Evolutionary conservation across 345 rosid species (phyloP).

Genomic region (Brassica cretica): DNA sequence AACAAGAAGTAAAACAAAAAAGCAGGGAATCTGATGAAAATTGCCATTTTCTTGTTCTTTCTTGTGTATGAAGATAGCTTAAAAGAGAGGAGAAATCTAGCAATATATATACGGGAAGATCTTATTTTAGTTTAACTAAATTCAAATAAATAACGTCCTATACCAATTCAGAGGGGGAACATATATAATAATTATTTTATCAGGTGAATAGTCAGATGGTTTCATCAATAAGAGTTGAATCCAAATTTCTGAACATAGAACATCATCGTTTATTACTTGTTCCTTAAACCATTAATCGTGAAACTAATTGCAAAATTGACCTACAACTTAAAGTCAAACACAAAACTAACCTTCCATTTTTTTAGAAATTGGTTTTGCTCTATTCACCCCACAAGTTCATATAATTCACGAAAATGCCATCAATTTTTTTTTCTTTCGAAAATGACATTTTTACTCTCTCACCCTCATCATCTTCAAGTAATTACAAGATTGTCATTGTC

Average conservation of each 20-base stretch:
- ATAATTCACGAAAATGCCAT: too few species aligned
- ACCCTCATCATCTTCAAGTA: too few species aligned
- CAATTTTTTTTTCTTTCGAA: too few species aligned
- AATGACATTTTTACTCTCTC: too few species aligned
- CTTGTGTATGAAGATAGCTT: not conserved
- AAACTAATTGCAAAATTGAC: too few species aligned
- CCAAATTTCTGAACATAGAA: constrained; percentile 12
- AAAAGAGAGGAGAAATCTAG: not conserved
- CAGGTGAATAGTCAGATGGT: not conserved
- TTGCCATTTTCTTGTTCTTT: constrained; percentile 1
- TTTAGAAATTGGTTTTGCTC: too few species aligned
- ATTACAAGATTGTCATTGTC: too few species aligned
- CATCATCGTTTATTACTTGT: constrained; percentile 22
- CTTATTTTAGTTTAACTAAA: not conserved
- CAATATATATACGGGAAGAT: not conserved
- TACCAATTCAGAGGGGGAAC: constrained; percentile 18
- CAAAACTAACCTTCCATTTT: too few species aligned
- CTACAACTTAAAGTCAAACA: too few species aligned
- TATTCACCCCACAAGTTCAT: too few species aligned
- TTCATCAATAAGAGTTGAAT: constrained; percentile 22
- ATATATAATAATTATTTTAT: not conserved
- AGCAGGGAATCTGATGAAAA: not conserved
- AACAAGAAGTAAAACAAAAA: not conserved
- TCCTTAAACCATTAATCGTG: not conserved
- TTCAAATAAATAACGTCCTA: not conserved